These are phyloP conservation scores for Suillus ampliporus DNA, from an alignment of 768 basidiomycete genomes.

Conservation along the genomic window DNA sequence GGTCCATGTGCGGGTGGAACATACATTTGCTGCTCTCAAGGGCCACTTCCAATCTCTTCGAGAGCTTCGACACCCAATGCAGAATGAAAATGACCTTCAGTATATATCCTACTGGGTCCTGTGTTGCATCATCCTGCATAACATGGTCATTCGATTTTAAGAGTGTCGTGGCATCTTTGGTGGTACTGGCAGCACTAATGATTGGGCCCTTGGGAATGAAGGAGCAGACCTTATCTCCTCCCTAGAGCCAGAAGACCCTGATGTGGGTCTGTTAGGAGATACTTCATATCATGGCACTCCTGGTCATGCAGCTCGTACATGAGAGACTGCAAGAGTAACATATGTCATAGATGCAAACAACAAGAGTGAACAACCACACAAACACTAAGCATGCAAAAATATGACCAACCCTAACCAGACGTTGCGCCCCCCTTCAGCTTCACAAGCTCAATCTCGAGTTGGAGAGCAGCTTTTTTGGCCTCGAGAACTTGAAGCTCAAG, in stretches of 20 bases:
- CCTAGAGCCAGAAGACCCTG: not conserved
- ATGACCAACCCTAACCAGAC: no score
- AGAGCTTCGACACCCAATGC: slow-evolving; percentile 1
- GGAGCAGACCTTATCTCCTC: not conserved
- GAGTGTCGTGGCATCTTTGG: not conserved
- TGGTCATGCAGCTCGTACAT: not conserved
- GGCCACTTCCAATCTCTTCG: slow-evolving; percentile 7
- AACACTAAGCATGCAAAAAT: no score
- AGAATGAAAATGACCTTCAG: not conserved
- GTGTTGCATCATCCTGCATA: slow-evolving; percentile 12
- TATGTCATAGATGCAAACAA: no score
- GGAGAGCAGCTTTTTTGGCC: no score
- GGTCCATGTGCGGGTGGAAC: slow-evolving; percentile 6
- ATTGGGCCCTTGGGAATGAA: not conserved
- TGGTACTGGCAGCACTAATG: not conserved
- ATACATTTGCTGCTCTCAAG: slow-evolving; percentile 12
- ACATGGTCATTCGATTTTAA: slow-evolving; percentile 1
- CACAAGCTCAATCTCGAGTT: no score
- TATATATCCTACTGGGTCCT: not conserved
- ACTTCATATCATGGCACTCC: not conserved
- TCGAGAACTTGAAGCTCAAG: no score
- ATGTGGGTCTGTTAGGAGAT: not conserved
- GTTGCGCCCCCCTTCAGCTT: no score
- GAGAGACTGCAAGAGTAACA: no score
- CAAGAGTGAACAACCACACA: no score